phyloP scores from a whole-genome alignment of 1,284 basidiomycete species.

The Meira nashicola region DNA sequence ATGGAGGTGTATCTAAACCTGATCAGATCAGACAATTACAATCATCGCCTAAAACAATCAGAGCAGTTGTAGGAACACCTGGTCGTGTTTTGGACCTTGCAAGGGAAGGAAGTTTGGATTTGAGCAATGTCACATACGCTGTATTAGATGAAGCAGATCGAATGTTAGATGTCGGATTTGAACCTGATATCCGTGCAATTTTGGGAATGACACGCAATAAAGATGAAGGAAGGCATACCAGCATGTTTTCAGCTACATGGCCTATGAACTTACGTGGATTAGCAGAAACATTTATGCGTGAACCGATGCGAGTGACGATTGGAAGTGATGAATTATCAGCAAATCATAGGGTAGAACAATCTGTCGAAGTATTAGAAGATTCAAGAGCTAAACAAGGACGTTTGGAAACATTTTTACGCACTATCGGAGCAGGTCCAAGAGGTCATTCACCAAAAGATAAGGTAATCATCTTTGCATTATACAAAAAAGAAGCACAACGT shows the following conservation, averaged over 20 bases:
- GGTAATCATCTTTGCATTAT: constrained; percentile 88
- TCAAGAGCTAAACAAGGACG: constrained; percentile 75
- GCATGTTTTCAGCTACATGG: constrained; percentile 87
- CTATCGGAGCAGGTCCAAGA: constrained; percentile 55
- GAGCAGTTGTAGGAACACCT: constrained; percentile 88
- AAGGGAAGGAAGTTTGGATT: constrained; percentile 71
- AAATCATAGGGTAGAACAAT: constrained; percentile 76
- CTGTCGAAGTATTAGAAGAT: constrained; percentile 85
- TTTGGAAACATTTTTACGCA: constrained; percentile 45
- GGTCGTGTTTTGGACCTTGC: constrained; percentile 87
- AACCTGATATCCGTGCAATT: constrained; percentile 92
- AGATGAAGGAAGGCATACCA: constrained; percentile 52
- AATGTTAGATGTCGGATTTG: constrained; percentile 98
- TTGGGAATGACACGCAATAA: constrained; percentile 68
- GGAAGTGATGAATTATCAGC: constrained; percentile 92
- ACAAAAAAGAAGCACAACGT: constrained; percentile 90
- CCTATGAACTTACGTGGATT: constrained; percentile 89
- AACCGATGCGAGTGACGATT: constrained; percentile 86
- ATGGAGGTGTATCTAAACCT: constrained; percentile 84
- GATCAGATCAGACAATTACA: constrained; percentile 66
- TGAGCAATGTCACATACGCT: constrained; percentile 72
- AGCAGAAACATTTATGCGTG: constrained; percentile 80
- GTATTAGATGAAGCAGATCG: constrained; percentile 96
- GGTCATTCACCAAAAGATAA: constrained; percentile 60
- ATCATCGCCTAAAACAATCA: constrained; percentile 56